phyloP scores from a whole-genome alignment of 805 yeast genomes.

The Myxozyma melibiosi region DNA sequence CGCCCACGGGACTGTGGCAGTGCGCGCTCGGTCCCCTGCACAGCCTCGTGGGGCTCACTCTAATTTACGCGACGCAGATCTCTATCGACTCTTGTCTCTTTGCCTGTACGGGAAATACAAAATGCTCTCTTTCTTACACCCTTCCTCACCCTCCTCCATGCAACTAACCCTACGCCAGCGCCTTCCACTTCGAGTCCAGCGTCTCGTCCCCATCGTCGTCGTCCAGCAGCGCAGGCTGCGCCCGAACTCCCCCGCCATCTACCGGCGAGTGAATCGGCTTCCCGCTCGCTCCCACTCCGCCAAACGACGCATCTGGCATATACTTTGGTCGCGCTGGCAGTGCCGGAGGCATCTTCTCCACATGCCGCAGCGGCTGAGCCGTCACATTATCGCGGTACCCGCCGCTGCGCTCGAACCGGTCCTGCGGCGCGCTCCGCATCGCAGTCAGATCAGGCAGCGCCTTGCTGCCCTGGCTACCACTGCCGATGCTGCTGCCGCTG shows the following conservation, averaged over 20 bases:
- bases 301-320: slow-evolving; percentile 4
- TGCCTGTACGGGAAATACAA: neutral
- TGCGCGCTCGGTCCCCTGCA: neutral
- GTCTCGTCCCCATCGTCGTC: slow-evolving; percentile 18
- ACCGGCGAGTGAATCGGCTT: neutral
- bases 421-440: neutral
- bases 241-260: neutral
- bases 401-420: neutral
- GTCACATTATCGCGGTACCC: no score
- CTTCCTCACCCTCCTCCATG: neutral
- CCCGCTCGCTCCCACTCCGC: slow-evolving; percentile 4
- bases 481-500: no score
- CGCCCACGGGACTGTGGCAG: slow-evolving; percentile 7
- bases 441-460: no score
- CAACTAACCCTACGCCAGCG: slow-evolving; percentile 6
- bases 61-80: no score
- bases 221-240: slow-evolving; percentile 11
- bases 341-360: slow-evolving; percentile 2
- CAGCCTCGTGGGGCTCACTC: neutral
- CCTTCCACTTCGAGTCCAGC: slow-evolving; percentile 22
- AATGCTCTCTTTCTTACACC: neutral
- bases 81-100: no score
- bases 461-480: no score
- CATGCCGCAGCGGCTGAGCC: neutral
- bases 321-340: slow-evolving; percentile 5